phyloP scores from a whole-genome alignment of 352 stramenopile genomes.

The Saprolegnia parasitica region DNA sequence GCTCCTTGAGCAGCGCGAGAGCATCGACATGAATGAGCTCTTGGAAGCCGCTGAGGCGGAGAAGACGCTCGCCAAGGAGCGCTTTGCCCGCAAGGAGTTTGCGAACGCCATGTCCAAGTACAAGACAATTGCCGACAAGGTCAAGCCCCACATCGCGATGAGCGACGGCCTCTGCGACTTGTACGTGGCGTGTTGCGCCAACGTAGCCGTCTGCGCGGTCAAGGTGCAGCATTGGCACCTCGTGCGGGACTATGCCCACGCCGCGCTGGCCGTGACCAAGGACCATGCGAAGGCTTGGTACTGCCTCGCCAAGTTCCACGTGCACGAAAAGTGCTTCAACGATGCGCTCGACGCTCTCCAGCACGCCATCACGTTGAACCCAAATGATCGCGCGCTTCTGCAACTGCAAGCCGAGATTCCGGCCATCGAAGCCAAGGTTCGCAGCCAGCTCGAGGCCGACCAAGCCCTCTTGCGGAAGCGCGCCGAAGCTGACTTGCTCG shows the following conservation, averaged over 20 bases:
- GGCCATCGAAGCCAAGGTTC: neutral
- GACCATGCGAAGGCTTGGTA: conserved; percentile 61
- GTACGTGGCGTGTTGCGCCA: conserved; percentile 69
- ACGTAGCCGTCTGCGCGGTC: conserved; percentile 70
- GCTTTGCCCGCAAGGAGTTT: conserved; percentile 57
- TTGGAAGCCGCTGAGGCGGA: conserved; percentile 40
- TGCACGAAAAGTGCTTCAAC: conserved; percentile 56
- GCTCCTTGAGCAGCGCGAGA: neutral
- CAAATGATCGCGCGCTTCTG: conserved; percentile 44
- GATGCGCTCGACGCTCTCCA: conserved; percentile 43
- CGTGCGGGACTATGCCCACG: conserved; percentile 54
- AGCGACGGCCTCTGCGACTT: conserved; percentile 39
- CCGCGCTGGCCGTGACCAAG: conserved; percentile 49
- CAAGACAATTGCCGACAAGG: conserved; percentile 33
- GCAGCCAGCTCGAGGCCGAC: neutral
- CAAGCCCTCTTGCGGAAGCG: neutral
- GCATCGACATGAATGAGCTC: conserved; percentile 39
- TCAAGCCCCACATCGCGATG: conserved; percentile 33
- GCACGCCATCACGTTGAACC: conserved; percentile 39
- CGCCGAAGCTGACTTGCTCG: neutral
- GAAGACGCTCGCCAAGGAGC: conserved; percentile 55
- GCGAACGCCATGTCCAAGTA: conserved; percentile 71
- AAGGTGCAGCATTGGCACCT: conserved; percentile 51
- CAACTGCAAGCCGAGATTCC: conserved; percentile 46
- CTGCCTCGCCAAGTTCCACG: conserved; percentile 53